phyloP scores from a whole-genome alignment of 169 alveolate species.

The Perkinsus olseni region DNA sequence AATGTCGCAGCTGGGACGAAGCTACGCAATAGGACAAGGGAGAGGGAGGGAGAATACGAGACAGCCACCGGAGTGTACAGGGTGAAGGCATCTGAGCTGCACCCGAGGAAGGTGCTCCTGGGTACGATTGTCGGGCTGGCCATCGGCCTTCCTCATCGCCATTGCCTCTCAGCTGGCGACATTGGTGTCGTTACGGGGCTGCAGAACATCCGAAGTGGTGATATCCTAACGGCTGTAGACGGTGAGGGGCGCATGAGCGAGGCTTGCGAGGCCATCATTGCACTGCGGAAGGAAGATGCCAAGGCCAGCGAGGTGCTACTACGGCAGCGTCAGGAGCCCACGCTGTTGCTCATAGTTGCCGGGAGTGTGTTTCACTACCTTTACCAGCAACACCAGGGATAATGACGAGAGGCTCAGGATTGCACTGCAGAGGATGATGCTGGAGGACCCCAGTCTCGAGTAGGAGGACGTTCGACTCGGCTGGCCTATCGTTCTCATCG shows the following conservation, averaged over 20 bases:
- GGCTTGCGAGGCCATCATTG: neutral
- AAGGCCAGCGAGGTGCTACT: neutral
- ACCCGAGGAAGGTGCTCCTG: neutral
- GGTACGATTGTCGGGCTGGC: neutral
- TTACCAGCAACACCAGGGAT: neutral
- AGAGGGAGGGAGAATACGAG: neutral
- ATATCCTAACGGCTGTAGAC: neutral
- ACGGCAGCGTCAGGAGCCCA: neutral
- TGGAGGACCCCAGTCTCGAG: neutral
- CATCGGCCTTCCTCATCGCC: neutral
- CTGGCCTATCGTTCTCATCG: too few relatives aligned
- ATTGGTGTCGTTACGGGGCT: neutral
- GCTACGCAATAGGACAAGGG: neutral
- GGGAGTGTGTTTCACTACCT: neutral
- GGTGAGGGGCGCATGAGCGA: neutral
- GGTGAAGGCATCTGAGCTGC: neutral
- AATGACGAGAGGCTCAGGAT: neutral
- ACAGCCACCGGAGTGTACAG: neutral
- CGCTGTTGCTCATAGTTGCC: neutral
- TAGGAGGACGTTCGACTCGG: neutral
- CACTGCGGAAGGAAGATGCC: neutral
- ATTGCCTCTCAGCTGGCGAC: neutral
- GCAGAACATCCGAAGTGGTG: neutral
- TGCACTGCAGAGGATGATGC: neutral
- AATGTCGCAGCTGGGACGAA: neutral